These are phyloP conservation scores for Chaetomium sp. DNA, from an alignment of 2,329 filamentous ascomycete species.

Conservation along the genomic window DNA sequence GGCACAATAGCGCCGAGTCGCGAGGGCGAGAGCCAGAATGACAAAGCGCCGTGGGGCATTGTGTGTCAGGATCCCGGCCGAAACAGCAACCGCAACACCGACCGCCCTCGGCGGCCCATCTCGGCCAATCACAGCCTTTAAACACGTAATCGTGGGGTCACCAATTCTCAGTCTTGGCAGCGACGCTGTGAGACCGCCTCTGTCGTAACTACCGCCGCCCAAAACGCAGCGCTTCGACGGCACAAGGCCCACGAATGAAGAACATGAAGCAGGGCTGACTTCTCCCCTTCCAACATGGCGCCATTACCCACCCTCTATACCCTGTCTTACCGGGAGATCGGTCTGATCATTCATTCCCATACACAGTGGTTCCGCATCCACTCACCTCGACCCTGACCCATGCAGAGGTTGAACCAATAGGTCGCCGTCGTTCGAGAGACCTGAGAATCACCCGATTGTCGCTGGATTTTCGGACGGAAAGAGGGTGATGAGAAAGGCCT, in stretches of 20 bases:
- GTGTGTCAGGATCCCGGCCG: constrained; percentile 36
- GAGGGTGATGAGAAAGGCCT: background rate
- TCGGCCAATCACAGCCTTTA: constrained; percentile 27
- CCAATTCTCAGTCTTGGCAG: constrained; percentile 22
- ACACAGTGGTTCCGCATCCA: background rate
- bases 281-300: constrained; percentile 37
- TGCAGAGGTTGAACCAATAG: background rate
- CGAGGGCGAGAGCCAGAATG: background rate
- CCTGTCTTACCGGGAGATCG: constrained; percentile 33
- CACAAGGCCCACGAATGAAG: background rate
- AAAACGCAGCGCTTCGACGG: constrained; percentile 10
- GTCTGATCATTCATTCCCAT: constrained; percentile 31
- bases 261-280: constrained; percentile 26
- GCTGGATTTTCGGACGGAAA: background rate
- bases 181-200: constrained; percentile 1
- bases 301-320: constrained; percentile 41
- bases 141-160: background rate
- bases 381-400: background rate
- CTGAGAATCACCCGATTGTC: background rate
- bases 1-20: background rate
- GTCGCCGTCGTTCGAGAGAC: background rate
- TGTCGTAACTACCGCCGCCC: constrained; percentile 12
- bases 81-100: constrained; percentile 35
- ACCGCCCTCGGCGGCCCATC: constrained; percentile 4
- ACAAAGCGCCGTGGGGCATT: constrained; percentile 6